Percentiles rank a stretch among this genome's conserved stretches.
Evolutionary conservation across 2,329 filamentous ascomycete genomes (phyloP).

Genomic region (Ophiostoma sp.): DNA sequence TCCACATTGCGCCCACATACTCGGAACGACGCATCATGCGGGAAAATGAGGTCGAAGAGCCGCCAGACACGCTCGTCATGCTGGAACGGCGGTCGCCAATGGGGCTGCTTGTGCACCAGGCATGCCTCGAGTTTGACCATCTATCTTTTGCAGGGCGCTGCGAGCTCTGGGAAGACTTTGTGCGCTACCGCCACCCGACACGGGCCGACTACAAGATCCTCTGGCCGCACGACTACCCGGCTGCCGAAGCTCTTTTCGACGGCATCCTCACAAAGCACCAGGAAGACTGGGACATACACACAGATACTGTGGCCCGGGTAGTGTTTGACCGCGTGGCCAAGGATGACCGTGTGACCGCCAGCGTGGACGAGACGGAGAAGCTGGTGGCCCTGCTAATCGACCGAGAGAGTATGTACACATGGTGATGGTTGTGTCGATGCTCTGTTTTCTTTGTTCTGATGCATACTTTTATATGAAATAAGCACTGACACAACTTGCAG

Average conservation of each 20-base stretch:
- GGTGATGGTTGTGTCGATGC: neutral
- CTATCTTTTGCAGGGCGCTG: slow-evolving; percentile 75
- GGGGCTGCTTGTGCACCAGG: slow-evolving; percentile 71
- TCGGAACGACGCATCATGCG: slow-evolving; percentile 54
- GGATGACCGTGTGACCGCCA: slow-evolving; percentile 20
- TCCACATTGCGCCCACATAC: slow-evolving; percentile 56
- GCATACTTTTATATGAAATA: neutral
- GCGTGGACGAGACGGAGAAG: slow-evolving; percentile 25
- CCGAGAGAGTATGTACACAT: slow-evolving; percentile 21
- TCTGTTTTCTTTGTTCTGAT: slow-evolving; percentile 19
- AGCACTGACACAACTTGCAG: slow-evolving; percentile 2
- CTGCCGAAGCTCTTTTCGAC: slow-evolving; percentile 51
- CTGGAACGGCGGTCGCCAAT: slow-evolving; percentile 72
- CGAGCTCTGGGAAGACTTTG: slow-evolving; percentile 75
- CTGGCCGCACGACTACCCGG: slow-evolving; percentile 41
- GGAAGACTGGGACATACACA: slow-evolving; percentile 38
- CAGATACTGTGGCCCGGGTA: slow-evolving; percentile 18
- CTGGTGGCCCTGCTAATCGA: slow-evolving; percentile 26
- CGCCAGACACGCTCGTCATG: slow-evolving; percentile 49
- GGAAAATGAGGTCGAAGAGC: slow-evolving; percentile 45
- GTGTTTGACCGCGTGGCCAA: slow-evolving; percentile 24
- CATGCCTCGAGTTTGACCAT: slow-evolving; percentile 71
- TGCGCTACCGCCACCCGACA: slow-evolving; percentile 73
- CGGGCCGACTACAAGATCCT: slow-evolving; percentile 58
- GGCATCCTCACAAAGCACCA: slow-evolving; percentile 40